Conservation (phyloP, 306 rosid species). For the Acmispon strigosus region DNA sequence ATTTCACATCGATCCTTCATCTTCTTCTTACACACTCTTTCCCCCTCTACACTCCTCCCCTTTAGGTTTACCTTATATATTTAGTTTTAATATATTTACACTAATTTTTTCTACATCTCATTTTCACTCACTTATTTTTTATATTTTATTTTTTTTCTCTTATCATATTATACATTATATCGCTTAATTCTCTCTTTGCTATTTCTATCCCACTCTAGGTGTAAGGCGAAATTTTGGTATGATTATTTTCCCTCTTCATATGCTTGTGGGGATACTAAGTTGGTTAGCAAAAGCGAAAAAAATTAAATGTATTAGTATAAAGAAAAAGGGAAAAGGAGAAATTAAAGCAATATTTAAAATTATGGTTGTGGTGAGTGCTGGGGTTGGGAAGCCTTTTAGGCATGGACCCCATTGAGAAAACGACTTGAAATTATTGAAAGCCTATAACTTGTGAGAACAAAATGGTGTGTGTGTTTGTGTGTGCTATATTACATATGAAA, state of each 20-base stretch:
- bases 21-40: neutral
- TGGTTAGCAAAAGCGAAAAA: neutral
- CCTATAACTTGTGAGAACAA: slow-evolving; percentile 29
- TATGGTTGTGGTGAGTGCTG: slow-evolving; percentile 42
- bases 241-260: too few species aligned
- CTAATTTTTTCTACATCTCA: too few species aligned
- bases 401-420: slow-evolving; percentile 52
- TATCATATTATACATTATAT: too few species aligned
- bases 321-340: slow-evolving; percentile 2
- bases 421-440: slow-evolving; percentile 71
- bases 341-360: slow-evolving; percentile 28
- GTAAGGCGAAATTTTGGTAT: too few species aligned
- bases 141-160: too few species aligned
- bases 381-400: slow-evolving; percentile 39
- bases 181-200: too few species aligned
- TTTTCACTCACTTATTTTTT: too few species aligned
- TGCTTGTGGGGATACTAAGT: neutral
- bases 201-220: too few species aligned
- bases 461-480: slow-evolving; percentile 13
- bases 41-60: neutral
- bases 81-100: too few species aligned
- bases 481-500: slow-evolving; percentile 16
- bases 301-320: neutral
- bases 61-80: neutral
- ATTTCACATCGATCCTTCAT: neutral